A percentile compares a stretch with the other conserved stretches of the same genome.
Evolutionary conservation across 768 basidiomycete genomes (phyloP).

Genomic region (Cystofilobasidium macerans): DNA sequence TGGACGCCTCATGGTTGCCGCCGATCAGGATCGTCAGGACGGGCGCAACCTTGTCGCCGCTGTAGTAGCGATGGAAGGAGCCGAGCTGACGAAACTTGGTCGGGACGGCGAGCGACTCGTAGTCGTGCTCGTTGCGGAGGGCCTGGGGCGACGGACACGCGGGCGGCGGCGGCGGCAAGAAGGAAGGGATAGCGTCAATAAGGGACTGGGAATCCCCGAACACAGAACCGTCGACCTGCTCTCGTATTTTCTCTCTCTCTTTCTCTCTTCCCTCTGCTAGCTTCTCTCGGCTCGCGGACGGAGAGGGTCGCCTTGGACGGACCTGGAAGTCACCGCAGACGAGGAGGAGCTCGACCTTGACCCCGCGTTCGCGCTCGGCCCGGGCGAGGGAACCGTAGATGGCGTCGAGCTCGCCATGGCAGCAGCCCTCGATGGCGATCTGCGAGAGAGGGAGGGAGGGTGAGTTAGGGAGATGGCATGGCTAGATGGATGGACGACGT

Average conservation of each 20-base stretch:
- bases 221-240: too few relatives aligned
- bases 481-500: background rate
- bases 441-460: constrained; percentile 31
- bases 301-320: background rate
- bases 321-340: constrained; percentile 84
- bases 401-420: constrained; percentile 80
- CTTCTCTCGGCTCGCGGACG: too few relatives aligned
- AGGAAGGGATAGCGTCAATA: background rate
- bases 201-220: too few relatives aligned
- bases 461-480: background rate
- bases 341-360: constrained; percentile 71
- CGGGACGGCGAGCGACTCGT: constrained; percentile 83
- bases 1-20: constrained; percentile 94
- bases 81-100: constrained; percentile 74
- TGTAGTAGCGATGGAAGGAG: constrained; percentile 78
- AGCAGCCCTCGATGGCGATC: constrained; percentile 89
- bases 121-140: constrained; percentile 68
- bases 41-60: constrained; percentile 67
- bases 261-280: too few relatives aligned
- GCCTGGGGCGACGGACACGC: constrained; percentile 46
- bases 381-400: constrained; percentile 63
- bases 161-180: background rate
- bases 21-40: constrained; percentile 87
- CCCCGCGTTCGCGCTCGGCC: constrained; percentile 53
- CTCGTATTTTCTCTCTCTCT: too few relatives aligned